Conservation (phyloP, 2,329 filamentous ascomycete species). For the Penicillium brevicompactum region DNA sequence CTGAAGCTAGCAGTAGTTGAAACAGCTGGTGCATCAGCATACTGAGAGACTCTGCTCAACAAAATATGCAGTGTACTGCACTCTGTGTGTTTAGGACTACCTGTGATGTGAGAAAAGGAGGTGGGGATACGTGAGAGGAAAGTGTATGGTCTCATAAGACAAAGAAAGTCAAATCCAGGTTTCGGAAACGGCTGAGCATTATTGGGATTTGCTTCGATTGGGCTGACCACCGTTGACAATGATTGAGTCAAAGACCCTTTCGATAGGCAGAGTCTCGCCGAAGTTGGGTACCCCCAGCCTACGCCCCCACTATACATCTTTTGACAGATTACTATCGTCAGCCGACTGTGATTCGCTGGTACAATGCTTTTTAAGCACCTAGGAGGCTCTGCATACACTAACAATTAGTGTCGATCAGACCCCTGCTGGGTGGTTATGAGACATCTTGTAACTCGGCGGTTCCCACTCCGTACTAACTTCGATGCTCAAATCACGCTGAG, state of each 20-base stretch:
- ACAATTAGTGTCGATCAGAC: neutral
- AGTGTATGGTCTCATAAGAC: neutral
- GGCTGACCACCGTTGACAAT: neutral
- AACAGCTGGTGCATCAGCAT: conserved; percentile 7
- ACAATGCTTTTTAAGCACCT: neutral
- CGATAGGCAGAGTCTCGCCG: neutral
- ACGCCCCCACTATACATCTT: neutral
- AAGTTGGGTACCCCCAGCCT: neutral
- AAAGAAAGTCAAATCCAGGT: conserved; percentile 1
- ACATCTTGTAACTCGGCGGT: neutral
- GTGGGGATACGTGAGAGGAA: neutral
- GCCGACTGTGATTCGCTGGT: neutral
- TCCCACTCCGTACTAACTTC: no score
- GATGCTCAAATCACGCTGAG: neutral
- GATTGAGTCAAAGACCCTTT: neutral
- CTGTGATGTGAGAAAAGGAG: neutral
- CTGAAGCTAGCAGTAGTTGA: conserved; percentile 5
- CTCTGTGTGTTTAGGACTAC: neutral
- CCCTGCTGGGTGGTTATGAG: neutral
- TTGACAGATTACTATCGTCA: neutral
- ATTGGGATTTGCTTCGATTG: neutral
- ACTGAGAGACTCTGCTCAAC: neutral
- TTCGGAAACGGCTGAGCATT: neutral
- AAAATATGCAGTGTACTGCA: neutral
- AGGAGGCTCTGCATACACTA: neutral